A percentile compares a stretch with the other conserved stretches of the same genome.
These are phyloP conservation scores for Dipteronia dyeriana DNA, from an alignment of 345 rosid genomes.

Conservation along the genomic window DNA sequence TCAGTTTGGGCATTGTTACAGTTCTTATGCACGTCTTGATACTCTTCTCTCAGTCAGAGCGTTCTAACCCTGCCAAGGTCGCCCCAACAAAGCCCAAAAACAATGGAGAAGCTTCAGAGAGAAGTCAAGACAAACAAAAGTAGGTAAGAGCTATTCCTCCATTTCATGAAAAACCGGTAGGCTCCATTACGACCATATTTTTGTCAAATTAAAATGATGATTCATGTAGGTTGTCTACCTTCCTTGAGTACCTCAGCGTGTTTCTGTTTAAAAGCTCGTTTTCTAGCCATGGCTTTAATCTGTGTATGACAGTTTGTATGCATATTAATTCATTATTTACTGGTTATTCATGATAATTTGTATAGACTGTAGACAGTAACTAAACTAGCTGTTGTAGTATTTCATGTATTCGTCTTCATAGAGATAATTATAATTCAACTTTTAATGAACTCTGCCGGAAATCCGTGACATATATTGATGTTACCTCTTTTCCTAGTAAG, in stretches of 20 bases:
- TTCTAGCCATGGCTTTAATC: constrained; percentile 17
- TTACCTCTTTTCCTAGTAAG: no score
- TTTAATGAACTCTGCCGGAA: no score
- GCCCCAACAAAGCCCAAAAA: constrained; percentile 59
- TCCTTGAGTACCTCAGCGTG: not conserved
- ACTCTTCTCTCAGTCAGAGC: constrained; percentile 80
- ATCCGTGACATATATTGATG: no score
- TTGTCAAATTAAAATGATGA: constrained; percentile 6
- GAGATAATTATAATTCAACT: not conserved
- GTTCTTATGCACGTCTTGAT: constrained; percentile 81
- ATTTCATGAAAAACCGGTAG: not conserved
- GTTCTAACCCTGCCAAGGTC: constrained; percentile 77
- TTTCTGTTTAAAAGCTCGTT: constrained; percentile 1
- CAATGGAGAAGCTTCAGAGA: constrained; percentile 28
- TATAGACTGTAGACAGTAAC: constrained; percentile 32
- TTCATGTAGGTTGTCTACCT: constrained; percentile 4
- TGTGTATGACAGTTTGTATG: constrained; percentile 20
- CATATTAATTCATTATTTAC: constrained; percentile 28
- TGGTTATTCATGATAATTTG: constrained; percentile 16
- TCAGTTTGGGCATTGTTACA: constrained; percentile 58
- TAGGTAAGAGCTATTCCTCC: constrained; percentile 26
- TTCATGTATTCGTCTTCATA: not conserved
- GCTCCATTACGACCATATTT: constrained; percentile 5
- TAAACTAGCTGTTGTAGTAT: constrained; percentile 26
- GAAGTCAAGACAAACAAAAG: constrained; percentile 37